Conservation (phyloP, 2,329 filamentous ascomycete genomes). For the Pyricularia pennisetigena region DNA sequence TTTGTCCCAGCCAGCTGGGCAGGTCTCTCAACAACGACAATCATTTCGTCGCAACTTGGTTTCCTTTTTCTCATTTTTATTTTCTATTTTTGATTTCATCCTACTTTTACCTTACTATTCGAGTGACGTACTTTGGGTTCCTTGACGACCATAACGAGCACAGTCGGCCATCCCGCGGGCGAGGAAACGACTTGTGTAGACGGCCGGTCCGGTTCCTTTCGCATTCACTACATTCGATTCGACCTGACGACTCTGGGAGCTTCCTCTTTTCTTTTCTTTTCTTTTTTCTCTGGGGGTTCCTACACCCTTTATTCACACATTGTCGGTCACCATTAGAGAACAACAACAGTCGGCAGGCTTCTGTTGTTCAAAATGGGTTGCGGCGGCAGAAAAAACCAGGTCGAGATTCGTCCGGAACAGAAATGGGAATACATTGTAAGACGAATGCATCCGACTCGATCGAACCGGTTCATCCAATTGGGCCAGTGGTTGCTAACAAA, state of each 20-base stretch:
- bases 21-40: neutral
- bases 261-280: constrained; percentile 5
- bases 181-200: constrained; percentile 21
- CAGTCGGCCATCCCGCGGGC: constrained; percentile 22
- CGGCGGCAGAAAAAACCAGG: constrained; percentile 27
- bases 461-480: constrained; percentile 8
- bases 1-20: neutral
- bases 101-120: neutral
- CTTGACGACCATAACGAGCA: constrained; percentile 12
- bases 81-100: neutral
- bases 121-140: neutral
- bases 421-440: constrained; percentile 90
- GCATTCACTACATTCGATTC: constrained; percentile 6
- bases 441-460: neutral
- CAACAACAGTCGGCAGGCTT: constrained; percentile 15
- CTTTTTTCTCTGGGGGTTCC: constrained; percentile 6
- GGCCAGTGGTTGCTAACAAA: neutral
- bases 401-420: constrained; percentile 67
- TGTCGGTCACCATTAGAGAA: constrained; percentile 7
- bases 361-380: constrained; percentile 47
- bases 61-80: neutral
- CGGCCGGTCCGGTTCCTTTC: constrained; percentile 14
- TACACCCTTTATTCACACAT: neutral
- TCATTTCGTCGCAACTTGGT: neutral
- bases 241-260: constrained; percentile 10